Conservation (phyloP, 495 filamentous ascomycete genomes). For the Jackrogersella multiformis region DNA sequence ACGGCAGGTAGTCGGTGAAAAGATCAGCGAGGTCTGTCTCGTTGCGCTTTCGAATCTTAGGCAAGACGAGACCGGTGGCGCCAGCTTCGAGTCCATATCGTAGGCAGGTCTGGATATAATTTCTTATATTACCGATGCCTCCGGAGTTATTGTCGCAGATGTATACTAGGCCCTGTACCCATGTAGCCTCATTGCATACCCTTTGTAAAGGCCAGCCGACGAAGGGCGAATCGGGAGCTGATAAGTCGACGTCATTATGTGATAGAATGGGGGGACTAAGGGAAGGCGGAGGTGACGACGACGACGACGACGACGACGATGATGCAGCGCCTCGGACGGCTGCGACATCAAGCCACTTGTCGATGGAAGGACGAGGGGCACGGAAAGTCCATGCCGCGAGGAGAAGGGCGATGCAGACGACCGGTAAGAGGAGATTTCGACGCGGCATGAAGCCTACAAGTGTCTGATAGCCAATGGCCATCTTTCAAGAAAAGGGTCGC, state of each 20-base stretch:
- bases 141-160: slow-evolving; percentile 64
- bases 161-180: slow-evolving; percentile 55
- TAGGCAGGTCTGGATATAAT: slow-evolving; percentile 62
- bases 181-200: slow-evolving; percentile 55
- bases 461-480: slow-evolving; percentile 42
- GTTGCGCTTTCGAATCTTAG: slow-evolving; percentile 52
- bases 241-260: slow-evolving; percentile 40
- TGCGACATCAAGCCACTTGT: slow-evolving; percentile 38
- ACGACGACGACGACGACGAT: slow-evolving; percentile 11
- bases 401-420: slow-evolving; percentile 46
- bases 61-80: slow-evolving; percentile 56
- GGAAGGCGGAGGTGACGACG: slow-evolving; percentile 19
- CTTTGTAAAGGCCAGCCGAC: slow-evolving; percentile 59
- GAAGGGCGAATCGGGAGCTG: slow-evolving; percentile 53
- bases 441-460: slow-evolving; percentile 49
- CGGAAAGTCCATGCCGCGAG: slow-evolving; percentile 42
- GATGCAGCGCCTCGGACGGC: slow-evolving; percentile 25
- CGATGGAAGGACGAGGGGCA: slow-evolving; percentile 25
- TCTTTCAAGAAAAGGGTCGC: slow-evolving; percentile 33
- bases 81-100: slow-evolving; percentile 63
- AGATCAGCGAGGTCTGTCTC: slow-evolving; percentile 51
- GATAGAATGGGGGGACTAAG: slow-evolving; percentile 14
- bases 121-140: slow-evolving; percentile 63
- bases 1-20: slow-evolving; percentile 49
- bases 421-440: slow-evolving; percentile 43